Base-by-base conservation (phyloP, 1,284 basidiomycete species). In the Ceratobasidium sp. region DNA sequence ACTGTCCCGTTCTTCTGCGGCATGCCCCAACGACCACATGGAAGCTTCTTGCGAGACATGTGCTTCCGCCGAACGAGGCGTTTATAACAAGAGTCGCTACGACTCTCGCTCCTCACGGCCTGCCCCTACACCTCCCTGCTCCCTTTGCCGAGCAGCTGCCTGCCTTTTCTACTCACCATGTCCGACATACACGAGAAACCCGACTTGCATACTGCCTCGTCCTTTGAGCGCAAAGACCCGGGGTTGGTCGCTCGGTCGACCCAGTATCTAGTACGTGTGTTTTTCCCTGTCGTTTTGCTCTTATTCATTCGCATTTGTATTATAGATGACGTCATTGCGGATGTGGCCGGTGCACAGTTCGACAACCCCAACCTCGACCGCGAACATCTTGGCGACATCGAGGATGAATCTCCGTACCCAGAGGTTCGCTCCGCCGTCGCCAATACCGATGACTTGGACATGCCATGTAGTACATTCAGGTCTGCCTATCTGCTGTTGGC, bases 381-480 rank as follows among this genome's bases (percentile, higher is more conserved):
- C 51, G 59, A 62, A n/a, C 75, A 74, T 36, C 42, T 78, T 14
- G 74, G 75, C 46, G 74, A 73, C 46, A n/a, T 61, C 33, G 82
- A 83, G 59, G 83, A 84, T 62, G 83, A 84, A 74, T 83, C 82
- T 28, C 83, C 83, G 1, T 84, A 82, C 70, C 81, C 83, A 0
- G 79, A 80, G 59, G 81, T 81, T 48, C 78, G 82, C 51, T 79
- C 81, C 12, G 79, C 79, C 36, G 81, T 81, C 56, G 77, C 78
- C 62, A 77, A 79, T 58, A 77, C 77, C 40, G 81, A 82, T 67
- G 81, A 82, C 73, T 75, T 76, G 12, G 72, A 75, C 30, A 78
- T 81, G 67, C 80, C 80, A 8, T 75, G 74, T 30, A 78, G 77
- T 54, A 83, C 82, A 1, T 76, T 82, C 75, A 78, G 82, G 58